A percentile compares a stretch with the other conserved stretches of the same genome.
Conservation (phyloP, 1,284 basidiomycete species). For the Sporisorium sorghi region DNA sequence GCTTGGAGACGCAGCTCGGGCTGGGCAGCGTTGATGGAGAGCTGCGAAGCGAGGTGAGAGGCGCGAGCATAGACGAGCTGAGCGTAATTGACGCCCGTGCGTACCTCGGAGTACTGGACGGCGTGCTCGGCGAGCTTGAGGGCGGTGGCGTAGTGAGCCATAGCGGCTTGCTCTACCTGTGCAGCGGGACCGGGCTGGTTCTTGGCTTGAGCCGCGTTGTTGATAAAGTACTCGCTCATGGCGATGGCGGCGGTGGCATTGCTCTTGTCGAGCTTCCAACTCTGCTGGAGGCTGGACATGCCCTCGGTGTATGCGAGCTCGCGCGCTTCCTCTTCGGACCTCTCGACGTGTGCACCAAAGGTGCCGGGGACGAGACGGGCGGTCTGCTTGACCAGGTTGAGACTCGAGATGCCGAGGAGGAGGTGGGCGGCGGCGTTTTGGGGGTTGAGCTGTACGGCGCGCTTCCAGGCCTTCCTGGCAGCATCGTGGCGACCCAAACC, state of each 20-base stretch:
- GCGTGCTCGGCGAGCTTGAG: slow-evolving; percentile 68
- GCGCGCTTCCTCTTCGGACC: slow-evolving; percentile 59
- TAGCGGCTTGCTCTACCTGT: slow-evolving; percentile 39
- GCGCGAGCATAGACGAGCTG: slow-evolving; percentile 63
- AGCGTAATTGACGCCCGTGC: slow-evolving; percentile 58
- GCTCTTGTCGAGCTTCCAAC: slow-evolving; percentile 66
- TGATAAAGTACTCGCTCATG: slow-evolving; percentile 61
- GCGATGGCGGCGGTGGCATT: slow-evolving; percentile 65
- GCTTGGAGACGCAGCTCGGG: slow-evolving; percentile 55
- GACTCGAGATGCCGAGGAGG: slow-evolving; percentile 63
- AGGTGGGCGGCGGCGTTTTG: slow-evolving; percentile 54
- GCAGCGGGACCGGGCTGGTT: slow-evolving; percentile 17
- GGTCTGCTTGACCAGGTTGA: slow-evolving; percentile 60
- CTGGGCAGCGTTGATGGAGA: slow-evolving; percentile 50
- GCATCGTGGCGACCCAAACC: slow-evolving; percentile 61
- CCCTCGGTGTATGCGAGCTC: slow-evolving; percentile 63
- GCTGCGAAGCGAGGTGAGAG: slow-evolving; percentile 57
- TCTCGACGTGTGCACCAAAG: slow-evolving; percentile 55
- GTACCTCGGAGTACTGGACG: slow-evolving; percentile 65
- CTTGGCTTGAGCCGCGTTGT: slow-evolving; percentile 48
- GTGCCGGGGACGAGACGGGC: slow-evolving; percentile 49
- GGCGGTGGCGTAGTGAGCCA: slow-evolving; percentile 54
- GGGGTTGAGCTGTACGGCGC: slow-evolving; percentile 54
- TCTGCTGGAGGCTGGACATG: slow-evolving; percentile 57
- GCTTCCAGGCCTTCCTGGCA: slow-evolving; percentile 65